Evolutionary conservation across 2,329 filamentous ascomycete genomes (phyloP).

Genomic region (Paraphaeosphaeria sporulosa): DNA sequence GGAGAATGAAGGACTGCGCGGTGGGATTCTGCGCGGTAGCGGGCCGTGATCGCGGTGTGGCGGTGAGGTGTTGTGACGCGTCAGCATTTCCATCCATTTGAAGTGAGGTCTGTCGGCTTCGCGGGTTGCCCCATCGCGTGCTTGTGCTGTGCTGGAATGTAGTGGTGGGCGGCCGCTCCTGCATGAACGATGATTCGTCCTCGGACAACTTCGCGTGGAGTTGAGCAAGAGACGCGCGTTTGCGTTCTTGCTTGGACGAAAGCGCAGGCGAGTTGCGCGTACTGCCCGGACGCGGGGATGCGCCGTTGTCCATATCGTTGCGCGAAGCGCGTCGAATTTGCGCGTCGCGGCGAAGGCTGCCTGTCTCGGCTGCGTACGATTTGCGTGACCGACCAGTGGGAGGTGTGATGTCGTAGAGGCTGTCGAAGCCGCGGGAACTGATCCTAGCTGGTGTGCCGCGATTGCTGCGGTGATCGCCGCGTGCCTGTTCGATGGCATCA

Average conservation of each 20-base stretch:
- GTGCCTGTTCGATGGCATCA: slow-evolving; percentile 65
- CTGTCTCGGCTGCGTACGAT: slow-evolving; percentile 41
- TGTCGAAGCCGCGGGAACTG: slow-evolving; percentile 60
- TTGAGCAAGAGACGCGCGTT: slow-evolving; percentile 62
- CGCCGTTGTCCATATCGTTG: slow-evolving; percentile 48
- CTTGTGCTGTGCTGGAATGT: slow-evolving; percentile 53
- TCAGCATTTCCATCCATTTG: slow-evolving; percentile 41
- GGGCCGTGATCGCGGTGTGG: slow-evolving; percentile 42
- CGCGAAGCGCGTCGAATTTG: slow-evolving; percentile 54
- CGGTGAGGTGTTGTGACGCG: slow-evolving; percentile 26
- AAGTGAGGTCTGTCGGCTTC: slow-evolving; percentile 52
- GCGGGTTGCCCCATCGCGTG: slow-evolving; percentile 62
- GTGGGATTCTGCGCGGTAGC: slow-evolving; percentile 59
- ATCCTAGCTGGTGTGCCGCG: slow-evolving; percentile 51
- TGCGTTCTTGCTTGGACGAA: slow-evolving; percentile 40
- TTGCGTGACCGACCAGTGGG: slow-evolving; percentile 48
- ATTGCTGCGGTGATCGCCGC: slow-evolving; percentile 55
- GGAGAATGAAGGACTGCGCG: slow-evolving; percentile 67
- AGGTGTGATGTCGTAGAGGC: slow-evolving; percentile 58
- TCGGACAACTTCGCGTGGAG: slow-evolving; percentile 63
- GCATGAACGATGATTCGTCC: slow-evolving; percentile 61
- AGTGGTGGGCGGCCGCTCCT: slow-evolving; percentile 58
- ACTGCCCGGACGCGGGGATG: slow-evolving; percentile 49
- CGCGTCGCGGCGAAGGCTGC: slow-evolving; percentile 54
- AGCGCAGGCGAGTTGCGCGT: slow-evolving; percentile 45